Conservation (phyloP, 2,329 filamentous ascomycete species). For the Botryotinia globosa region DNA sequence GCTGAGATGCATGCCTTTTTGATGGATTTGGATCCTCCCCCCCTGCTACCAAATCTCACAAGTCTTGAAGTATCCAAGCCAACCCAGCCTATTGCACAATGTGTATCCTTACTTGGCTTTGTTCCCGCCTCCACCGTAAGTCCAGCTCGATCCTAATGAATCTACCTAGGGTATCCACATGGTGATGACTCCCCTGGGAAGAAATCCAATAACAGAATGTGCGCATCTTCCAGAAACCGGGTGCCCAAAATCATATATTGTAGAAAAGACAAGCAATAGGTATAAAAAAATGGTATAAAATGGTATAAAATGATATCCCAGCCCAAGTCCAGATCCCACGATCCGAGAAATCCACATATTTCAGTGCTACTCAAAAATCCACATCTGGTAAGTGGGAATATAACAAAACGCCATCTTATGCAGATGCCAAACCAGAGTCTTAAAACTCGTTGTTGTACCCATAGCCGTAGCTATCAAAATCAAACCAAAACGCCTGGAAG, state of each 20-base stretch:
- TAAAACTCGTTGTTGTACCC: conserved; percentile 9
- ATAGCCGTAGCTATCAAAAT: conserved; percentile 16
- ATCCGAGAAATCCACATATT: background rate
- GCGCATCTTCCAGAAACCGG: background rate
- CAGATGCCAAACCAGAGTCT: conserved; percentile 20
- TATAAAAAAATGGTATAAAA: conserved; percentile 14
- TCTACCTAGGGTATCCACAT: background rate
- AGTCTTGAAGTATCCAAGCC: background rate
- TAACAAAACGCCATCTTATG: conserved; percentile 21
- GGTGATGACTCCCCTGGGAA: background rate
- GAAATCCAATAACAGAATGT: background rate
- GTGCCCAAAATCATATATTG: conserved; percentile 10
- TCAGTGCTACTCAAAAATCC: conserved; percentile 8
- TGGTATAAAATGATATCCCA: conserved; percentile 8
- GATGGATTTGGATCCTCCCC: background rate
- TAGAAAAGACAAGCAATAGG: conserved; percentile 4
- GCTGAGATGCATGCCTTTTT: background rate
- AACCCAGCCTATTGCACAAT: conserved; percentile 1
- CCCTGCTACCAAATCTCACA: background rate
- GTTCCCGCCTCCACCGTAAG: background rate
- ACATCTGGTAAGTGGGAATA: conserved; percentile 10
- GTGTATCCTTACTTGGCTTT: background rate
- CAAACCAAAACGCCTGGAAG: conserved; percentile 16
- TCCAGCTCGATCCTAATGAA: background rate
- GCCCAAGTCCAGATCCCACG: background rate